A percentile compares a stretch with the other conserved stretches of the same genome.
These are phyloP conservation scores for Capsicum pubescens DNA, from an alignment of 257 asterid species.

Conservation along the genomic window DNA sequence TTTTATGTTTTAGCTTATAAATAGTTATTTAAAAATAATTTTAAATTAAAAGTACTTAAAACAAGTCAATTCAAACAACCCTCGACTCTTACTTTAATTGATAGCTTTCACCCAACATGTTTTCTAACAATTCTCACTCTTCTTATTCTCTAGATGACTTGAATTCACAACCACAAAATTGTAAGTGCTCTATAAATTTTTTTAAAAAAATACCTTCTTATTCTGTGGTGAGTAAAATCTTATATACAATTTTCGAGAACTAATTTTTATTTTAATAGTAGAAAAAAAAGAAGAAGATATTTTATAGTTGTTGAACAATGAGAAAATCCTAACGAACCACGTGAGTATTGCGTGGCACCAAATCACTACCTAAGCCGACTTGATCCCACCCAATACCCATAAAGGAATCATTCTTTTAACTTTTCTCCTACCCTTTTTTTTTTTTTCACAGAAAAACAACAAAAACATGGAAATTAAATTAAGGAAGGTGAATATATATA, in stretches of 20 bases:
- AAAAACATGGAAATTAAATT: not conserved
- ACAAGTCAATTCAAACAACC: no score
- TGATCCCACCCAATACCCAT: not conserved
- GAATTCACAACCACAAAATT: no score
- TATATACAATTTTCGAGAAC: not conserved
- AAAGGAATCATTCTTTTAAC: not conserved
- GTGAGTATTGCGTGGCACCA: conserved; percentile 14
- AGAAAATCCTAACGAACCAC: conserved; percentile 18
- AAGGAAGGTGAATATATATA: not conserved
- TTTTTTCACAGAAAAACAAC: not conserved
- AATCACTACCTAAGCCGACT: conserved; percentile 9
- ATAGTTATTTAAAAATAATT: no score
- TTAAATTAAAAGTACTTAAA: no score
- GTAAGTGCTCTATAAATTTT: not conserved
- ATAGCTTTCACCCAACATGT: no score
- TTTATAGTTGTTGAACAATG: not conserved
- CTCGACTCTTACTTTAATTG: no score
- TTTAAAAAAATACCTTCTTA: not conserved
- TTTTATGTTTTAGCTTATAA: no score
- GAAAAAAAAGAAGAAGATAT: not conserved
- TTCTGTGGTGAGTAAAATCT: not conserved
- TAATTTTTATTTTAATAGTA: not conserved
- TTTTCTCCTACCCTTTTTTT: not conserved
- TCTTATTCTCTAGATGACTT: no score
- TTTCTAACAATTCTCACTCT: no score